Base-by-base conservation (phyloP, 139 green algal species). In the Limnomonas spitsbergensis region DNA sequence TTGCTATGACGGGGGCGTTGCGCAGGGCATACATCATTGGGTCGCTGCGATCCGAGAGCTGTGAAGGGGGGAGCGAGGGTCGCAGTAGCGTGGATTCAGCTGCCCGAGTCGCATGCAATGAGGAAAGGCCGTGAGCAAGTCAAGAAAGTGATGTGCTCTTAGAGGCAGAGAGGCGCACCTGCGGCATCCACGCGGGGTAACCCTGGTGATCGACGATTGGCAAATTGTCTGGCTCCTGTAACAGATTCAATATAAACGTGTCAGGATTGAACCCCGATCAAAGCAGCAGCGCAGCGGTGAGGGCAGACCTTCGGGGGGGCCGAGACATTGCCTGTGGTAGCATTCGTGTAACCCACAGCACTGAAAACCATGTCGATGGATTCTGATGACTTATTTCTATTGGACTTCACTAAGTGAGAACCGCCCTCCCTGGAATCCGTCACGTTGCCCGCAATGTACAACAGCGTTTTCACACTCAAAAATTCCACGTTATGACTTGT, bases 1-100 rank as follows among this genome's bases (percentile, higher is more conserved):
- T 54, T 1, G 56, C 61, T n/a, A 87, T 80, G n/a, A 87, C 40
- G 0, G 78, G 61, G 3, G 78, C 78, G 31, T 87, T 87, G 2
- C 53, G 66, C 20, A 82, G 0, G 1, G 82, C 81, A 37, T 87
- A 87, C 32, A 38, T 67, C 3, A 82, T 27, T 0, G 76, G 53
- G 34, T 87, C 78, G 52, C 80, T 76, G 69, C 83, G 83, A 37
- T 87, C 75, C 1, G 31, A 74, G 14, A 74, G 29, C 68, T 74
- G 68, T 32, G 56, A 38, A 38, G n/a, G 29, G 24, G 29, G 14
- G 29, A 32, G 7, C 24, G 36, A 40, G 4, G 29, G 26, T 42
- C 20, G 14, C 35, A 53, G 56, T 4, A 7, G 56, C 56, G 56
- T 32, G 56, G 7, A 38, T 32, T 14, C 26, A 6, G 7, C 4